Evolutionary conservation across 164 flowering plant species (phyloP), one percentile per base, ranked within the genome.

Genomic region (Taxillus chinensis): DNA sequence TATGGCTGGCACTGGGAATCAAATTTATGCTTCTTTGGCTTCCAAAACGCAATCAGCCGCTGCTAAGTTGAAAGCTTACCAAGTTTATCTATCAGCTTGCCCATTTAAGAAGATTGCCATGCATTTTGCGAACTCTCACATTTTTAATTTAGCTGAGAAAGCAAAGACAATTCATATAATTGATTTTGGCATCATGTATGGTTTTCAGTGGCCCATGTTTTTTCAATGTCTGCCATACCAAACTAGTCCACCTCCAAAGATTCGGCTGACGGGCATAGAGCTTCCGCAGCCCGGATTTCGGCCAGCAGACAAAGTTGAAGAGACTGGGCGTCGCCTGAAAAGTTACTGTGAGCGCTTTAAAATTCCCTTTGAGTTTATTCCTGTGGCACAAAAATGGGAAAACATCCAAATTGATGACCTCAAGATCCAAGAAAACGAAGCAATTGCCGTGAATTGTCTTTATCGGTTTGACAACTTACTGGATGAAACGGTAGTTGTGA

Each of bases 121-220:
- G 7, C 41, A 42, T 39, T 74, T 67, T n/a, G 59, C 74, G 11
- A 70, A 64, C 55, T 55, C 50, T 38, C 67, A 55, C 62, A 67
- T 74, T 42, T 9, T 38, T 11, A 8, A 27, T 0, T 40, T 54
- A 16, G 70, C 74, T 8, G 59, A 56, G 55, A 71, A 64, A n/a
- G 63, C 71, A 0, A 61, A 50, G 13, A 64, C 46, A 4, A 52
- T 74, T 49, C 77, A 73, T 56, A 42, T 73, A 17, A 49, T 72
- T 5, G 75, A 72, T 68, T 72, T 72, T 58, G 75, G 75, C 11
- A 70, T 73, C 39, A 52, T 38, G 10, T 69, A 69, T 62, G 77
- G 77, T 57, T 70, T 73, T 48, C 77, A 73, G 57, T 73, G 77
- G 77, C 77, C 77, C 12, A 46, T 63, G 37, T 50, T 74, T 14